Evolutionary conservation across 2,329 filamentous ascomycete genomes (phyloP).

Genomic region (Neurospora sp.): DNA sequence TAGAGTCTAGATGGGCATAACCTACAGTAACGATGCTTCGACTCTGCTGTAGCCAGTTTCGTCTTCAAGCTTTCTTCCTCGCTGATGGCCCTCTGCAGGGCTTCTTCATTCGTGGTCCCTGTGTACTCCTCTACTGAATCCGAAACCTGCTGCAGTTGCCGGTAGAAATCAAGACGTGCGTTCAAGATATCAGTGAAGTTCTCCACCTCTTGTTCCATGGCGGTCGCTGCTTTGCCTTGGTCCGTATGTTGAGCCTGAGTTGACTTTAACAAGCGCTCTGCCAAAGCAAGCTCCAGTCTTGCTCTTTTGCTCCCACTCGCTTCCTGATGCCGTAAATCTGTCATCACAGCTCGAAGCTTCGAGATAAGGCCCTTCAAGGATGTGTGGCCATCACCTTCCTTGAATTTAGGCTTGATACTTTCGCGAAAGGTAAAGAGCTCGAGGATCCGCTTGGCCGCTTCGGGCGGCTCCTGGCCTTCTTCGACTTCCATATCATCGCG

Average conservation of each 20-base stretch:
- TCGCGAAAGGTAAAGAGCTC: conserved; percentile 40
- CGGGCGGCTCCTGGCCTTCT: conserved; percentile 57
- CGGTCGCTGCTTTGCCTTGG: conserved; percentile 38
- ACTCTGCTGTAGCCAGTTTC: conserved; percentile 52
- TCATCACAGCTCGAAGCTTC: conserved; percentile 56
- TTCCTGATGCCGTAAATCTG: conserved; percentile 49
- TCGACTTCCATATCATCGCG: conserved; percentile 30
- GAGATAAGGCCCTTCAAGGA: conserved; percentile 64
- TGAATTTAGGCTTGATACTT: conserved; percentile 34
- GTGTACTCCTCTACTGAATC: conserved; percentile 74
- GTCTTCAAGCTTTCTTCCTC: conserved; percentile 42
- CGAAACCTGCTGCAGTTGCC: conserved; percentile 82
- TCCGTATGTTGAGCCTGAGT: conserved; percentile 44
- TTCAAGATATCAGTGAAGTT: conserved; percentile 75
- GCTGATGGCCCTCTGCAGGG: conserved; percentile 31
- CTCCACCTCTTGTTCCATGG: conserved; percentile 62
- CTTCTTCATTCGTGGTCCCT: conserved; percentile 45
- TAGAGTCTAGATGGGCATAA: conserved; percentile 6
- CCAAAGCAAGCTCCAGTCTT: conserved; percentile 53
- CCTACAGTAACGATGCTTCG: conserved; percentile 66
- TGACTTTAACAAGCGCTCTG: conserved; percentile 51
- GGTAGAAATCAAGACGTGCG: conserved; percentile 77
- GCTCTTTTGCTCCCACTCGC: conserved; percentile 44
- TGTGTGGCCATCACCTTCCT: conserved; percentile 30
- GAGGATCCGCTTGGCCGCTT: conserved; percentile 36